Evolutionary conservation across 495 filamentous ascomycete genomes (phyloP).

Genomic region (Poronia punctata): DNA sequence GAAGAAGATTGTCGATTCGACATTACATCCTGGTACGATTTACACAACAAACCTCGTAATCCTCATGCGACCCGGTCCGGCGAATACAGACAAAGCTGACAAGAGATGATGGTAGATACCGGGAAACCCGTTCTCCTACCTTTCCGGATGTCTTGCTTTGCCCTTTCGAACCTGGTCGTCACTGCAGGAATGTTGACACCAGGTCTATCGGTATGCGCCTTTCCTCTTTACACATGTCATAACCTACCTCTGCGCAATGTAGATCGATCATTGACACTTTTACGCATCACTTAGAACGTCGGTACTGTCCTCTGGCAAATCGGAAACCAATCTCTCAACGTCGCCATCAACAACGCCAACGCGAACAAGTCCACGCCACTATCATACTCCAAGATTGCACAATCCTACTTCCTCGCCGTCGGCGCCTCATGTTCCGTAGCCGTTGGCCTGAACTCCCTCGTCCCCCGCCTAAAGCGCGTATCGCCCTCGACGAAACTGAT

Average conservation of each 20-base stretch:
- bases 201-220: constrained; percentile 52
- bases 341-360: constrained; percentile 94
- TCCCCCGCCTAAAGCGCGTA: constrained; percentile 73
- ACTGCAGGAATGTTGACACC: constrained; percentile 98
- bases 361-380: constrained; percentile 93
- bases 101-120: constrained; percentile 56
- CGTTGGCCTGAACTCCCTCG: constrained; percentile 81
- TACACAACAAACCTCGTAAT: neutral
- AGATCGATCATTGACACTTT: constrained; percentile 7
- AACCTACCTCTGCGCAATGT: neutral
- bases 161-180: constrained; percentile 86
- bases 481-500: constrained; percentile 66
- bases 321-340: constrained; percentile 94
- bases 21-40: constrained; percentile 75
- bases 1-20: constrained; percentile 95
- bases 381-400: constrained; percentile 66
- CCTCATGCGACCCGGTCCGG: neutral
- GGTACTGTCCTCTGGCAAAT: constrained; percentile 94
- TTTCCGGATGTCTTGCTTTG: constrained; percentile 95
- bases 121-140: constrained; percentile 87
- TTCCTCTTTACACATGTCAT: constrained; percentile 3
- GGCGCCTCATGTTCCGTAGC: constrained; percentile 89
- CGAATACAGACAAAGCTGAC: constrained; percentile 14
- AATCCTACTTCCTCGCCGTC: constrained; percentile 90
- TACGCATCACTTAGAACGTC: constrained; percentile 54